Percentiles rank a stretch among this genome's conserved stretches.
Evolutionary conservation across 306 rosid species (phyloP).

Genomic region (Casuarina glauca): DNA sequence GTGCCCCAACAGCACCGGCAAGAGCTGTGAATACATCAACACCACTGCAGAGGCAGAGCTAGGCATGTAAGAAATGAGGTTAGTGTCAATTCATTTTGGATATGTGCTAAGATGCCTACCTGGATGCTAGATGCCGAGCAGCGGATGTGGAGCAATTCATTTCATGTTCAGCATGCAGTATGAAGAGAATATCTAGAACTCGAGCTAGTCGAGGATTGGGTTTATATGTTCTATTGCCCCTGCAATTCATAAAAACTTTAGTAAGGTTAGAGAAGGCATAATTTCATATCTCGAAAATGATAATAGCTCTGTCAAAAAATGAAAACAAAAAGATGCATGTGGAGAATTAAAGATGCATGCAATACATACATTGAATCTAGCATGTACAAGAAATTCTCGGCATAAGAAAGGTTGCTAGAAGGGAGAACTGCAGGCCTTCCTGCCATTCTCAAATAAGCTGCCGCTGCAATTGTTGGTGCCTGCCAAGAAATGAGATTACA

Average conservation of each 20-base stretch:
- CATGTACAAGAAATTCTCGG: conserved; percentile 90
- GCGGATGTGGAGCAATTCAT: conserved; percentile 95
- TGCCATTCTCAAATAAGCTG: conserved; percentile 73
- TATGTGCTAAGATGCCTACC: conserved; percentile 41
- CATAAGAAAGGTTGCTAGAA: conserved; percentile 70
- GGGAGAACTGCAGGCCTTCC: conserved; percentile 95
- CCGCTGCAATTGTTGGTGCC: conserved; percentile 90
- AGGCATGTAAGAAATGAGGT: conserved; percentile 14
- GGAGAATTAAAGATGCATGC: neutral
- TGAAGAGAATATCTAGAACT: conserved; percentile 80
- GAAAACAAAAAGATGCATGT: no score
- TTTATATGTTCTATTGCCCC: conserved; percentile 75
- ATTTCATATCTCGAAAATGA: neutral
- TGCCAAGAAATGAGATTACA: conserved; percentile 31
- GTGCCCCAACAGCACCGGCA: conserved; percentile 85
- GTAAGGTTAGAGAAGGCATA: neutral
- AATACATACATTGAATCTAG: conserved; percentile 79
- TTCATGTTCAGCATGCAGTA: conserved; percentile 90
- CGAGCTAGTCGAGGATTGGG: conserved; percentile 84
- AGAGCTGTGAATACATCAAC: conserved; percentile 91
- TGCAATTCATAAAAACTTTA: conserved; percentile 34
- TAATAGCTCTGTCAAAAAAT: neutral
- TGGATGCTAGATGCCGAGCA: conserved; percentile 87
- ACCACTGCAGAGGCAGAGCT: conserved; percentile 52
- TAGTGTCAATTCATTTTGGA: conserved; percentile 14